A percentile compares a stretch with the other conserved stretches of the same genome.
These are phyloP conservation scores for Thalassiosira oceanica DNA, from an alignment of 352 stramenopile genomes.

Conservation along the genomic window DNA sequence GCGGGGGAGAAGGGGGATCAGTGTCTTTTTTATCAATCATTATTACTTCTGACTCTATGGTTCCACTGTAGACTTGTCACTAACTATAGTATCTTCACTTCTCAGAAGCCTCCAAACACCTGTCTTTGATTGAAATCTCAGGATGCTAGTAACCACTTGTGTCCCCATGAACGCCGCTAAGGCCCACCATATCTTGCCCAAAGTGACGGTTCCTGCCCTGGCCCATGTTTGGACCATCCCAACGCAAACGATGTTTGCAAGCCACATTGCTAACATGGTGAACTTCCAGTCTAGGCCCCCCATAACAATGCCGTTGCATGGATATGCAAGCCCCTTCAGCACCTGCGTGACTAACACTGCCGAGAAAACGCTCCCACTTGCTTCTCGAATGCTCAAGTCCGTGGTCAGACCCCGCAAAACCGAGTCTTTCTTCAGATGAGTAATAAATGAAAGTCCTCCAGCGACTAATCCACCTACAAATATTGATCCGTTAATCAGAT, in stretches of 20 bases:
- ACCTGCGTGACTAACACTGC: slow-evolving; percentile 79
- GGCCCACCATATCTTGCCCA: slow-evolving; percentile 77
- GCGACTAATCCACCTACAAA: no score
- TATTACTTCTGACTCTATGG: no score
- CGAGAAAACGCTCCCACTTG: slow-evolving; percentile 73
- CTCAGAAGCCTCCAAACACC: slow-evolving; percentile 71
- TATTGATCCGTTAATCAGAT: no score
- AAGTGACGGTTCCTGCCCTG: slow-evolving; percentile 28
- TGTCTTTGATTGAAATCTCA: slow-evolving; percentile 72
- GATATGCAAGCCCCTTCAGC: slow-evolving; percentile 77
- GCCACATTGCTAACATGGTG: slow-evolving; percentile 77
- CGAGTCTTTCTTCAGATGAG: slow-evolving; percentile 63
- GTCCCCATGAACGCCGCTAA: slow-evolving; percentile 79
- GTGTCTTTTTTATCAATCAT: no score
- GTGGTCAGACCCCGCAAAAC: slow-evolving; percentile 78
- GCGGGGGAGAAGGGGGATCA: no score
- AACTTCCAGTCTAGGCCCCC: slow-evolving; percentile 79
- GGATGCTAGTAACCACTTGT: slow-evolving; percentile 70
- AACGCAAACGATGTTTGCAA: slow-evolving; percentile 73
- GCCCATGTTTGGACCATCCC: slow-evolving; percentile 61
- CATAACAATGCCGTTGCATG: slow-evolving; percentile 81
- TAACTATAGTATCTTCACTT: slow-evolving; percentile 19
- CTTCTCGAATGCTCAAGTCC: slow-evolving; percentile 66
- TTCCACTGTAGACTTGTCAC: no score
- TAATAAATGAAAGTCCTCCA: slow-evolving; percentile 61